Conservation (phyloP, 73 alveolate species). For the Symbiodinium natans region DNA sequence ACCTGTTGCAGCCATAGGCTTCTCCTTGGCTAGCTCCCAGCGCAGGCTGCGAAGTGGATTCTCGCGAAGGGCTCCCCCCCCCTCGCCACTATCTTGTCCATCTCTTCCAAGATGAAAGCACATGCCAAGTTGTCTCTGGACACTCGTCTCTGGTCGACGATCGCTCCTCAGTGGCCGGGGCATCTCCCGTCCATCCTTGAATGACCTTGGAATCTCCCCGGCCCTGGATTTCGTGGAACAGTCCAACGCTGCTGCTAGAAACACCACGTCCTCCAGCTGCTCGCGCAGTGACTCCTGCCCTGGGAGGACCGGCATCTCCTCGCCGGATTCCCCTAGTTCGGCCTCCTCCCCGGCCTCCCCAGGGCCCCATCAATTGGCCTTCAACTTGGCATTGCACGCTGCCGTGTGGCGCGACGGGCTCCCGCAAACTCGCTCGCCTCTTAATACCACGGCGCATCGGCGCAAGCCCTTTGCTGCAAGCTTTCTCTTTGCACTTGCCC, state of each 20-base stretch:
- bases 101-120: neutral
- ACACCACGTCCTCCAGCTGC: neutral
- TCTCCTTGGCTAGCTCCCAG: slow-evolving; percentile 4
- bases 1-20: neutral
- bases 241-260: neutral
- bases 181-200: neutral
- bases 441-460: neutral
- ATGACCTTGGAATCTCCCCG: neutral
- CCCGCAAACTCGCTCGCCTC: neutral
- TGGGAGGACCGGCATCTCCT: neutral
- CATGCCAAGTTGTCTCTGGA: slow-evolving; percentile 7
- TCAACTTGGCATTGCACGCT: neutral
- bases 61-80: slow-evolving; percentile 1
- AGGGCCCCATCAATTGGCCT: neutral
- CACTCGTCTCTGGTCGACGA: neutral
- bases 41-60: slow-evolving; percentile 10
- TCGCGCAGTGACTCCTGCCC: neutral
- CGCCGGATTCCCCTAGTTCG: neutral
- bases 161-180: neutral
- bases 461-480: neutral
- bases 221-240: slow-evolving; percentile 37
- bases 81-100: neutral
- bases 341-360: neutral
- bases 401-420: neutral
- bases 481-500: neutral